Evolutionary conservation across 768 basidiomycete species (phyloP).

Genomic region (Phaffia tasmanica): DNA sequence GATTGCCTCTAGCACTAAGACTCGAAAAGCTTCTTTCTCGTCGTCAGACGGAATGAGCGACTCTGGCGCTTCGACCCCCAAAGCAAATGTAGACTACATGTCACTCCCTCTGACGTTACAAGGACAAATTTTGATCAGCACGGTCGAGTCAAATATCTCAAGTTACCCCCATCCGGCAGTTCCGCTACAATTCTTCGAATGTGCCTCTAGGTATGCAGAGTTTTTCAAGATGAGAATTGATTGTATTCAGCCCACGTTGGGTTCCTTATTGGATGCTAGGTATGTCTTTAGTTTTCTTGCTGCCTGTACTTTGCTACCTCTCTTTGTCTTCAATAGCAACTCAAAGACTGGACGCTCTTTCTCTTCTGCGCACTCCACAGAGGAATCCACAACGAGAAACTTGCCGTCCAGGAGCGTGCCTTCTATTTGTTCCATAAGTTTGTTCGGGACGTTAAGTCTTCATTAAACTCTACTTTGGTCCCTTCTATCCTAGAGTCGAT

Average conservation of each 20-base stretch:
- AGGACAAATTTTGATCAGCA: slow-evolving; percentile 75
- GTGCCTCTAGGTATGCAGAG: slow-evolving; percentile 78
- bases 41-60: slow-evolving; percentile 6
- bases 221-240: slow-evolving; percentile 92
- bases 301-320: neutral
- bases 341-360: slow-evolving; percentile 6
- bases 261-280: slow-evolving; percentile 76
- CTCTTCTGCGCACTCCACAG: slow-evolving; percentile 40
- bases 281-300: slow-evolving; percentile 40
- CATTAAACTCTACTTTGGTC: slow-evolving; percentile 63
- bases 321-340: neutral
- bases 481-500: slow-evolving; percentile 52
- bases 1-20: slow-evolving; percentile 15
- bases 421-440: slow-evolving; percentile 91
- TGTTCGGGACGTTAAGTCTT: slow-evolving; percentile 67
- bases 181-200: slow-evolving; percentile 83
- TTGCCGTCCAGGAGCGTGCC: slow-evolving; percentile 58
- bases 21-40: slow-evolving; percentile 19
- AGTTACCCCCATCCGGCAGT: slow-evolving; percentile 75
- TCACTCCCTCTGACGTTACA: slow-evolving; percentile 71
- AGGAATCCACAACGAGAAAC: slow-evolving; percentile 70
- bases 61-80: slow-evolving; percentile 9
- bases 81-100: slow-evolving; percentile 34
- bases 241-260: slow-evolving; percentile 72
- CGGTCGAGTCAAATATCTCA: slow-evolving; percentile 71